Percentiles rank a stretch among this genome's conserved stretches.
Conservation (phyloP, 73 alveolate species). For the Paraurostyla sp. region DNA sequence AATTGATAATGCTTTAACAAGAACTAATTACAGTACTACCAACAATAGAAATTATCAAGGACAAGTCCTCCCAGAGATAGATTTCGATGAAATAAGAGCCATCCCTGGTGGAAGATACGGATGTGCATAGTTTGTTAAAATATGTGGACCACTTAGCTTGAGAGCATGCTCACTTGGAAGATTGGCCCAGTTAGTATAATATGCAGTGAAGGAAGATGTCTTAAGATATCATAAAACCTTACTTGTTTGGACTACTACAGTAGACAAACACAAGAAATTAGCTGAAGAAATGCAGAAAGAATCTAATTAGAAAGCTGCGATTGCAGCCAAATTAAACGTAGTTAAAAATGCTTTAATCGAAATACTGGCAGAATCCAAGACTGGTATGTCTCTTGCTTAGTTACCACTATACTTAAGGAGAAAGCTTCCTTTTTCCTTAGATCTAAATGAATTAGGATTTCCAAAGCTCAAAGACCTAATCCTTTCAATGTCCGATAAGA, state of each 20-base stretch:
- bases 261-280: constrained; percentile 52
- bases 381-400: constrained; percentile 78
- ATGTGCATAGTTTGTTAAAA: constrained; percentile 82
- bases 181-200: constrained; percentile 71
- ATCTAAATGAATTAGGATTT: constrained; percentile 71
- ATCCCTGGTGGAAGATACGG: constrained; percentile 90
- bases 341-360: constrained; percentile 63
- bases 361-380: constrained; percentile 63
- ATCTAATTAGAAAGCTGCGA: constrained; percentile 1
- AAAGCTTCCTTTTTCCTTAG: constrained; percentile 51
- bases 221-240: constrained; percentile 78
- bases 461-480: constrained; percentile 76
- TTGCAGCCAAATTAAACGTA: constrained; percentile 36
- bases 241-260: constrained; percentile 66
- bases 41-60: background rate
- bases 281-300: constrained; percentile 31
- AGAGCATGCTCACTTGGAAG: constrained; percentile 73
- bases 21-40: background rate
- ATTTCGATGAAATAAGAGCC: constrained; percentile 71
- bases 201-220: constrained; percentile 81
- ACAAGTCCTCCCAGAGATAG: background rate
- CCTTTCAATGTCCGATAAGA: constrained; percentile 36
- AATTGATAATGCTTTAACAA: background rate
- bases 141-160: constrained; percentile 71
- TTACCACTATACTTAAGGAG: constrained; percentile 67